Evolutionary conservation across 345 rosid genomes (phyloP).

Genomic region (Erysimum cheiranthoides): DNA sequence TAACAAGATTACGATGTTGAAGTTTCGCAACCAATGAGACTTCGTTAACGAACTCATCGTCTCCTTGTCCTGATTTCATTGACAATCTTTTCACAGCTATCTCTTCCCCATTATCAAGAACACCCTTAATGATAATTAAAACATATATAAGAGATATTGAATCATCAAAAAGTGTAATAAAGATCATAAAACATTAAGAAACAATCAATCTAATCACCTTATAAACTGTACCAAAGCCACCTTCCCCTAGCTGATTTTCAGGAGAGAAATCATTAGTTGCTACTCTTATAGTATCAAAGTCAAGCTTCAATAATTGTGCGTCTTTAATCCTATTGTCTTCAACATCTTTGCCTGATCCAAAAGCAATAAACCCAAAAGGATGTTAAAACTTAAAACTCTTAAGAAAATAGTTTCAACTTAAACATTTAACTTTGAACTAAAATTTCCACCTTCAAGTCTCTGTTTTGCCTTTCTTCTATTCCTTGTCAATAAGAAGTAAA

Average conservation of each 20-base stretch:
- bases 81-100: constrained; percentile 60
- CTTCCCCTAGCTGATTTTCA: constrained; percentile 30
- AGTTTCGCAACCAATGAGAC: constrained; percentile 52
- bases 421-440: neutral
- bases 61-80: constrained; percentile 52
- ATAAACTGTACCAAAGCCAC: constrained; percentile 38
- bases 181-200: neutral
- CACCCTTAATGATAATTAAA: constrained; percentile 48
- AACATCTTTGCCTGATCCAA: constrained; percentile 17
- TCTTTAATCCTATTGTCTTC: constrained; percentile 17
- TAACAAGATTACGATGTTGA: constrained; percentile 58
- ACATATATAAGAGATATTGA: neutral
- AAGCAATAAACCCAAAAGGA: neutral
- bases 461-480: constrained; percentile 23
- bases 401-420: neutral
- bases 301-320: constrained; percentile 6
- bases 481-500: constrained; percentile 31
- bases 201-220: constrained; percentile 7
- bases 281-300: constrained; percentile 26
- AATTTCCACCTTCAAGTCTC: constrained; percentile 9
- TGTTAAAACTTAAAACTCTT: neutral
- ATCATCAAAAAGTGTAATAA: neutral
- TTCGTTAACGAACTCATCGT: constrained; percentile 54
- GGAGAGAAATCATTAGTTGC: constrained; percentile 37
- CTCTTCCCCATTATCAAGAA: constrained; percentile 45